phyloP scores from a whole-genome alignment of 192 early-diverging fungal species.

The Coemansia sp. region DNA sequence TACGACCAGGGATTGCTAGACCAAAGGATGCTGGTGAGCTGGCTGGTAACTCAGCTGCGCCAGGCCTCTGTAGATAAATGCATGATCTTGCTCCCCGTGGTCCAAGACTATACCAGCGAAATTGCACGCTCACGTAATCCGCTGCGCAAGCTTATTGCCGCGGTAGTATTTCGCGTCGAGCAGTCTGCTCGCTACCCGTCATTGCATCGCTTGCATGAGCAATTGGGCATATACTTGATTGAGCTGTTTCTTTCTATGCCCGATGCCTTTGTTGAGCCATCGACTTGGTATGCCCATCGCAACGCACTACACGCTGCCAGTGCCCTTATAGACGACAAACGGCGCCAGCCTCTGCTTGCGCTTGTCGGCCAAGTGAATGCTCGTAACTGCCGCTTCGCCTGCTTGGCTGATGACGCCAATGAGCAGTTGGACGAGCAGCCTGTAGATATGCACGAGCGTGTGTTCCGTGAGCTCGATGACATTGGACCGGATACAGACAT shows the following conservation, averaged over 20 bases:
- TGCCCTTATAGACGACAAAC: not conserved
- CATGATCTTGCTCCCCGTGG: conserved; percentile 36
- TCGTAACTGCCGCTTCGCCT: conserved; percentile 27
- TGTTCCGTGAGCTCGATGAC: not conserved
- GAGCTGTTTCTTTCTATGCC: conserved; percentile 32
- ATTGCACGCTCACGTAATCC: conserved; percentile 48
- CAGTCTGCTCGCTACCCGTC: conserved; percentile 22
- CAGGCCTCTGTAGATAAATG: conserved; percentile 32
- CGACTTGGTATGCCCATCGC: conserved; percentile 32
- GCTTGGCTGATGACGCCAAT: conserved; percentile 2
- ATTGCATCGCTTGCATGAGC: conserved; percentile 11
- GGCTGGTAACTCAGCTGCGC: conserved; percentile 36
- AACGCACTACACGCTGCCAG: conserved; percentile 14
- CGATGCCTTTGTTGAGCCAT: conserved; percentile 53
- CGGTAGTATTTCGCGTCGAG: conserved; percentile 24
- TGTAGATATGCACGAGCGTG: not conserved
- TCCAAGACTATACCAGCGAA: conserved; percentile 36
- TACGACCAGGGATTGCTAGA: conserved; percentile 48
- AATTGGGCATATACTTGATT: conserved; percentile 16
- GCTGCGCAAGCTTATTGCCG: conserved; percentile 45
- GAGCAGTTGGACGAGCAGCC: not conserved
- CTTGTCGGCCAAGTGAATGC: conserved; percentile 18
- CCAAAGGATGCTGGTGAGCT: conserved; percentile 44
- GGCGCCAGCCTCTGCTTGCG: not conserved
- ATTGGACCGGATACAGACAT: not conserved